Evolutionary conservation across 129 eudicot species (phyloP).

Genomic region (Tanacetum coccineum): DNA sequence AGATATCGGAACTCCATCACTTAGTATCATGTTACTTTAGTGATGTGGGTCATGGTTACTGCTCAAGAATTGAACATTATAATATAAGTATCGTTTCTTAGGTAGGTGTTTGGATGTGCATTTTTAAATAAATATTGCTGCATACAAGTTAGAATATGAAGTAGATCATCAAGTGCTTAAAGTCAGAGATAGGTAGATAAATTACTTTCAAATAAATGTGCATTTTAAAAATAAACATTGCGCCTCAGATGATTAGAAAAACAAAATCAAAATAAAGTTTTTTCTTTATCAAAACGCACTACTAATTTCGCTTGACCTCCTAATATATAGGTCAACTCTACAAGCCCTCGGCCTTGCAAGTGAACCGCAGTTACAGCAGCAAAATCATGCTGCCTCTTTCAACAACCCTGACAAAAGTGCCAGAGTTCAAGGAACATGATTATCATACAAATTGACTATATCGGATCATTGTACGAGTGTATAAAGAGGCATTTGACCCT

Average conservation of each 20-base stretch:
- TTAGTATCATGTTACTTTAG: not conserved
- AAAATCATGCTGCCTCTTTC: constrained; percentile 38
- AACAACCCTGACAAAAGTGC: constrained; percentile 43
- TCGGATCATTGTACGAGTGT: not conserved
- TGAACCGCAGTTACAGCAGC: constrained; percentile 40
- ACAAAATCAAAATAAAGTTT: not conserved
- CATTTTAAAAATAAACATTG: not conserved
- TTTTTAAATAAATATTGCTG: not conserved
- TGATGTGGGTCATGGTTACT: not conserved
- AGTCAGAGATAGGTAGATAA: not conserved
- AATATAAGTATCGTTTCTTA: not conserved
- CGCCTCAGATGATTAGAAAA: too few species aligned
- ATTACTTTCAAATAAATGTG: not conserved
- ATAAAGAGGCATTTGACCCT: not conserved
- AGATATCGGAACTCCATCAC: too few species aligned
- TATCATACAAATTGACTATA: not conserved
- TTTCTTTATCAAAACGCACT: not conserved
- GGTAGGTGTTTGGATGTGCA: not conserved
- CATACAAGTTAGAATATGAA: not conserved
- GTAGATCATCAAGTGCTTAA: not conserved
- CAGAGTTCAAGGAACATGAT: constrained; percentile 47
- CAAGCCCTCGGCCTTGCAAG: constrained; percentile 59
- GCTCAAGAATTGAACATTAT: not conserved
- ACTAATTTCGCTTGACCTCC: not conserved
- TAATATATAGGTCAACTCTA: constrained; percentile 52